Percentiles rank a stretch among this genome's conserved stretches.
Conservation (phyloP, 2,329 filamentous ascomycete genomes). For the Pyrenophora graminea region DNA sequence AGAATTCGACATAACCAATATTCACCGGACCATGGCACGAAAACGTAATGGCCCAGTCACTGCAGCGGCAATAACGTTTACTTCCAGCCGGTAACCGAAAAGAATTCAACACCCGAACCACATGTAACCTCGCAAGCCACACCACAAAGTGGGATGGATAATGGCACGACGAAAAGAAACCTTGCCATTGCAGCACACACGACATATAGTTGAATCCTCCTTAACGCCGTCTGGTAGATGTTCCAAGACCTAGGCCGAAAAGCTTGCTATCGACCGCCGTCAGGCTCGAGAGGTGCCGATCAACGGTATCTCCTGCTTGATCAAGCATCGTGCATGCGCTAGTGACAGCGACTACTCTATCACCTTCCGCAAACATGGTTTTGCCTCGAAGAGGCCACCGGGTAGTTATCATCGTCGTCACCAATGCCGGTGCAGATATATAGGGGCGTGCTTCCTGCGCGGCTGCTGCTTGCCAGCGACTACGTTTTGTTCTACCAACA, state of each 20-base stretch:
- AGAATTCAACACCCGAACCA: too few species aligned
- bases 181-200: neutral
- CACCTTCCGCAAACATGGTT: conserved; percentile 36
- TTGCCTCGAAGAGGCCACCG: conserved; percentile 7
- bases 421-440: conserved; percentile 4
- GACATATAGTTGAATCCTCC: neutral
- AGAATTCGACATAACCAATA: too few species aligned
- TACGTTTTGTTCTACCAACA: conserved; percentile 1
- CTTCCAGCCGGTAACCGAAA: too few species aligned
- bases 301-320: conserved; percentile 30
- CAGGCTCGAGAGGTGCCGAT: conserved; percentile 23
- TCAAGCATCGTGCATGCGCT: conserved; percentile 20
- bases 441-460: neutral
- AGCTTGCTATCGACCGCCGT: conserved; percentile 15
- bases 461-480: neutral
- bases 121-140: too few species aligned
- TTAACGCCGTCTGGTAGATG: neutral
- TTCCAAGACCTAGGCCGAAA: conserved; percentile 7
- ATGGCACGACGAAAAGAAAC: neutral
- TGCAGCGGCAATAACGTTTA: too few species aligned
- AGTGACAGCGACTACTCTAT: conserved; percentile 19
- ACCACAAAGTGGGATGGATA: too few species aligned
- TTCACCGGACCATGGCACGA: too few species aligned
- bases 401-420: conserved; percentile 7
- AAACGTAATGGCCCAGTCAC: too few species aligned